These are phyloP conservation scores for Sugiyamaella castrensis DNA, from an alignment of 1,139 yeast species.

Conservation along the genomic window DNA sequence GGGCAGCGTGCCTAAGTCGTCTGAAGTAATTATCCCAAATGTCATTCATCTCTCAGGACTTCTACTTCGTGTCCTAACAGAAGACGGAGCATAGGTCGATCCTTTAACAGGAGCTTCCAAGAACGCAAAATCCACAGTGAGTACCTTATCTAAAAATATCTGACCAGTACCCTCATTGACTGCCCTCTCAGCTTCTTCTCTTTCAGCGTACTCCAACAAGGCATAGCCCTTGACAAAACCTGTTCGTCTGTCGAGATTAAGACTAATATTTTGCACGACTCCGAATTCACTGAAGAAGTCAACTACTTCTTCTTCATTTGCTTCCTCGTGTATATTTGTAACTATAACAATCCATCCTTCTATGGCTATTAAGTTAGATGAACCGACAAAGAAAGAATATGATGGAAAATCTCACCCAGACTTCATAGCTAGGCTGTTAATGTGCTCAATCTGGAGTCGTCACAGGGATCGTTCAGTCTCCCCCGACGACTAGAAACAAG, in stretches of 20 bases:
- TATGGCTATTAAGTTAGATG: conserved; percentile 20
- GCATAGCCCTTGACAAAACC: conserved; percentile 49
- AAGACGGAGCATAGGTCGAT: neutral
- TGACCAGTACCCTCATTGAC: conserved; percentile 35
- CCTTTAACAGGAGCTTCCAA: conserved; percentile 3
- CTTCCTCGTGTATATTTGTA: conserved; percentile 46
- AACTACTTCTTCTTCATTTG: conserved; percentile 44
- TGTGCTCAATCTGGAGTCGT: too few relatives aligned
- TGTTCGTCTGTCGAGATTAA: conserved; percentile 45
- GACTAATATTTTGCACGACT: conserved; percentile 39
- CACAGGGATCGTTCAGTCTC: too few relatives aligned
- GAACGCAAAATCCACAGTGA: conserved; percentile 43
- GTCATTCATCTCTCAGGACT: conserved; percentile 4
- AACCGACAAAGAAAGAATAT: too few relatives aligned
- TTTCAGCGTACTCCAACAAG: conserved; percentile 38
- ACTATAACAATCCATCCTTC: conserved; percentile 47
- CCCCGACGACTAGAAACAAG: too few relatives aligned
- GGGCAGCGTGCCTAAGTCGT: too few relatives aligned
- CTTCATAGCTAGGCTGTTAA: too few relatives aligned
- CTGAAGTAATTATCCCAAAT: too few relatives aligned
- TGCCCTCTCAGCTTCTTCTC: conserved; percentile 40
- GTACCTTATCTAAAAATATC: conserved; percentile 36
- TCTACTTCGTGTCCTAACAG: conserved; percentile 1
- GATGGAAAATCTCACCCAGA: too few relatives aligned
- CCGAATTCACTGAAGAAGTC: conserved; percentile 46